Percentiles rank a stretch among this genome's conserved stretches.
Evolutionary conservation across 73 alveolate species (phyloP).

Genomic region (Paramecium tetraurelia): DNA sequence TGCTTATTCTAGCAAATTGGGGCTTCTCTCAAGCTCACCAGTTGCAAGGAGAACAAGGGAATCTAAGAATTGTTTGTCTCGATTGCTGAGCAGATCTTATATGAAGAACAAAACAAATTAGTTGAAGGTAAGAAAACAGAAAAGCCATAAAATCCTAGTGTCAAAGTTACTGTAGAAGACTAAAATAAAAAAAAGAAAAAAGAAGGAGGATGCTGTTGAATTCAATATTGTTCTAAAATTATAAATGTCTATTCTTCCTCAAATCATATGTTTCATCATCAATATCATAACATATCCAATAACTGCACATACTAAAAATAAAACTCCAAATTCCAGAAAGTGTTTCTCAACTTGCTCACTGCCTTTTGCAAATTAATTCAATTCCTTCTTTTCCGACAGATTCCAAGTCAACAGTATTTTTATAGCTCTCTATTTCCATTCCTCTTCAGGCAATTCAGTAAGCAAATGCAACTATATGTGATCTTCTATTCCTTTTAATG

Average conservation of each 20-base stretch:
- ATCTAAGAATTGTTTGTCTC: not conserved
- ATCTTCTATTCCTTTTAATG: not conserved
- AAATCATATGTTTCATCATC: not conserved
- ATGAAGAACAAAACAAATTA: not conserved
- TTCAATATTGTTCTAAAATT: not conserved
- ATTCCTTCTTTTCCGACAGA: not conserved
- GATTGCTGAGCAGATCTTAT: not conserved
- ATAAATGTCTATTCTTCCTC: not conserved
- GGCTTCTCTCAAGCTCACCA: not conserved
- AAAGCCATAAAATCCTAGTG: not conserved
- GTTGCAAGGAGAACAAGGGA: slow-evolving; percentile 37
- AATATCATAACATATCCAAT: not conserved
- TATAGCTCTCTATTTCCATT: not conserved
- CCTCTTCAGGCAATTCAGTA: not conserved
- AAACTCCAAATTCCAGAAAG: not conserved
- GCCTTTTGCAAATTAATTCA: not conserved
- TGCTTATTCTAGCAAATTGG: not conserved
- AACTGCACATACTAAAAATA: not conserved
- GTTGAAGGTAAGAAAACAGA: not conserved
- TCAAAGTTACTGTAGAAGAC: not conserved
- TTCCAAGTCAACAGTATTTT: not conserved
- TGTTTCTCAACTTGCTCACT: not conserved
- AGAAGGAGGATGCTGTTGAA: not conserved
- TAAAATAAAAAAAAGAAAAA: not conserved
- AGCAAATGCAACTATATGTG: not conserved